Evolutionary conservation across 768 basidiomycete genomes (phyloP).

Genomic region (Sarcodon sp.): DNA sequence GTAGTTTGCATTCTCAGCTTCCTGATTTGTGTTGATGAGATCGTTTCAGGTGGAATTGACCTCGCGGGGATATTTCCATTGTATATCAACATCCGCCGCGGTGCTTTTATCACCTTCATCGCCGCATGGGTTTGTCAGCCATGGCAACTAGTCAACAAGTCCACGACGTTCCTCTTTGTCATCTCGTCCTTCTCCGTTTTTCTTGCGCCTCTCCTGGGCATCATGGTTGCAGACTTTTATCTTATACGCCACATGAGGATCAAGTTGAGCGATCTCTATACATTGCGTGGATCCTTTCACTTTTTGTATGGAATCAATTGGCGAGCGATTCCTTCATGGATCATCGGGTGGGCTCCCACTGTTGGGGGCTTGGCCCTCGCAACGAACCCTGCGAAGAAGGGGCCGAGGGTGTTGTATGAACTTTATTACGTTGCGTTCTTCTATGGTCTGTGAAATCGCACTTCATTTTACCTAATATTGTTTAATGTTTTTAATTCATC

Average conservation of each 20-base stretch:
- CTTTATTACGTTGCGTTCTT: constrained; percentile 6
- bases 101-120: constrained; percentile 24
- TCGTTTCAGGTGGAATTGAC: constrained; percentile 14
- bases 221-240: constrained; percentile 23
- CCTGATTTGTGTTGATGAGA: background rate
- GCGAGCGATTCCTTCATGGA: constrained; percentile 12
- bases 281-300: constrained; percentile 10
- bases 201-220: constrained; percentile 28
- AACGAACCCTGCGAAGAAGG: background rate
- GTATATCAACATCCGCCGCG: constrained; percentile 31
- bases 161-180: constrained; percentile 22
- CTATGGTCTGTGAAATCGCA: background rate
- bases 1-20: background rate
- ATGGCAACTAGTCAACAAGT: constrained; percentile 29
- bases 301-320: constrained; percentile 12
- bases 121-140: constrained; percentile 27
- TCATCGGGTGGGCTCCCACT: constrained; percentile 8
- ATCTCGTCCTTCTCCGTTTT: constrained; percentile 30
- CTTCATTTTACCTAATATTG: background rate
- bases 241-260: constrained; percentile 9
- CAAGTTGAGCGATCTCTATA: constrained; percentile 12
- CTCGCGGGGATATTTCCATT: constrained; percentile 25
- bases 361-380: background rate
- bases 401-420: constrained; percentile 3
- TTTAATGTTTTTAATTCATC: no score